Percentiles rank a stretch among this genome's conserved stretches.
Conservation (phyloP, 306 rosid genomes). For the cucumber (Cucumis sativus) region Cucumber_9930_V3 NC_026657.2:29615501-29616000, state of each 20-base stretch:
- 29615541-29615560: no score
- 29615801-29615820: no score
- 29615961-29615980: not conserved
- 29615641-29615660: slow-evolving; percentile 14
- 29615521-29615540: not conserved
- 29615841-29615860: not conserved
- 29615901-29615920: not conserved
- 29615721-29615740: slow-evolving; percentile 86
- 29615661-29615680: slow-evolving; percentile 94
- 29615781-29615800: not conserved
- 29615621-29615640: not conserved
- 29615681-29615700: slow-evolving; percentile 95
- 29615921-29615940: not conserved
- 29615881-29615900: not conserved
- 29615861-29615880: not conserved
- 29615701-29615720: slow-evolving; percentile 88
- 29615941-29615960: not conserved
- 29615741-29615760: slow-evolving; percentile 3
- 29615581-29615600: not conserved
- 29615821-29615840: not conserved
- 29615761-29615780: not conserved
- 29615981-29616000: slow-evolving; percentile 12
- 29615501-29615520: not conserved
- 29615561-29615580: no score
- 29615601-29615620: not conserved